Base-by-base conservation (phyloP, 441 rosid genomes). In the Lepidium campestre region DNA sequence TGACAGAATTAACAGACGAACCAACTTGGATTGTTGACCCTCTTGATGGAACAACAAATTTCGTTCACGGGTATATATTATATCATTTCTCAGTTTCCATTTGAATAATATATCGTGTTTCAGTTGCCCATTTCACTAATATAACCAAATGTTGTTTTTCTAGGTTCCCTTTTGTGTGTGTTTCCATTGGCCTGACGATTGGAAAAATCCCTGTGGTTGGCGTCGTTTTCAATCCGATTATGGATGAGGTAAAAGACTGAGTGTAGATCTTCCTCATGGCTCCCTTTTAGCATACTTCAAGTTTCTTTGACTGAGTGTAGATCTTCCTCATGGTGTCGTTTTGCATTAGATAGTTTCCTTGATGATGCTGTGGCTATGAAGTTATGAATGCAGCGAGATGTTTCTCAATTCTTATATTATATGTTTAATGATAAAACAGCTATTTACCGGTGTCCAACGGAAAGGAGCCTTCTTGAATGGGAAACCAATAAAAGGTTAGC, bases 21-120 rank as follows among this genome's bases (percentile, higher is more conserved):
- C 96, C 97, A 6, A 94, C 97, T 25, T 94, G 97, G 99, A 87
- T 94, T 31, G 97, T 91, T 72, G 99, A 94, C 78, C 99, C 99
- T 72, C 99, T 94, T 78, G 99, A 94, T 74, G 99, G 97, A 79
- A 94, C 99, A 13, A 89, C 97, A 20, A 94, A 91, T 71, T 94
- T 94, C 65, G 99, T 94, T 67, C 99, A 94, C 55, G 94, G 97
- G 99, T 91, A 83, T 39, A 62, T 44, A 41, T 53, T 5, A 15
- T 20, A 32, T 76, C 19, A 18, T 14, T 56, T 54, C 48, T 45
- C 58, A 59, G 15, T 29, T 58, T 5, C 8, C 15, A 37, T 37
- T 47, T 41, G 53, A 12, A 62, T 32, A 29, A 36, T 35, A 8
- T 6, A 41, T 2, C 35, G 15, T 25, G 35, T 37, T 46, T 52